Base-by-base conservation (phyloP, 1,284 basidiomycete genomes). In the Ganoderma meredithae region DNA sequence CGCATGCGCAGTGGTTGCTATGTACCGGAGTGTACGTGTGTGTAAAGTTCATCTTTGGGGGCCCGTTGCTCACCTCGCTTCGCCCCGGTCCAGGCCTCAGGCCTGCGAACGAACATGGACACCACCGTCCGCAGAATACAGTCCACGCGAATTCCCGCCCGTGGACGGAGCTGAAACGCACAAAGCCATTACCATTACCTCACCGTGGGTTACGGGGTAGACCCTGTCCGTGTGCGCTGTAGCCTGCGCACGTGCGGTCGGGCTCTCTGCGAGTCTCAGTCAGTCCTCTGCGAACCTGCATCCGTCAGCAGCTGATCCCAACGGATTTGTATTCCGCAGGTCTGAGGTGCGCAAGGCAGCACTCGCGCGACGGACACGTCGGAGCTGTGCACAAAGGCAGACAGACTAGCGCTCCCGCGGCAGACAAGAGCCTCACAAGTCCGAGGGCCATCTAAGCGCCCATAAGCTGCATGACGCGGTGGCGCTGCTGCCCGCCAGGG, bases 31-130 rank as follows among this genome's bases (percentile, higher is more conserved):
- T 56, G 53, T 41, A 60, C 36, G 65, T 64, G 69, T 65, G 61
- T 67, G 67, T 63, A 67, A 69, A 49, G 65, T 65, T 67, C 60
- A 63, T 69, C 65, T 69, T 67, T 65, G 65, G 63, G 70, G 70
- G 58, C n/a, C 36, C 58, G 33, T 58, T 39, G 55, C 55, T 58
- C 33, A 58, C 9, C 27, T 36, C 52, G 25, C 66, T 56, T 68
- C 58, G 65, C 9, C 47, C 31, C 33, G 60, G 60, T n/a, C 60
- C 52, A 62, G 60, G 33, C 60, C 9, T 44, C 27, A 31, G 27
- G 27, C 27, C 27, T 31, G 27, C 27, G 27, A 31, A 9, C 60
- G 22, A 25, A 25, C 4, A 25, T 13, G 22, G 4, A 25, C 22
- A 13, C 47, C 22, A 6, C 13, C 15, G 39, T 61, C 31, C 33